Evolutionary conservation across 2,329 filamentous ascomycete genomes (phyloP).

Genomic region (Alternaria consortialis): DNA sequence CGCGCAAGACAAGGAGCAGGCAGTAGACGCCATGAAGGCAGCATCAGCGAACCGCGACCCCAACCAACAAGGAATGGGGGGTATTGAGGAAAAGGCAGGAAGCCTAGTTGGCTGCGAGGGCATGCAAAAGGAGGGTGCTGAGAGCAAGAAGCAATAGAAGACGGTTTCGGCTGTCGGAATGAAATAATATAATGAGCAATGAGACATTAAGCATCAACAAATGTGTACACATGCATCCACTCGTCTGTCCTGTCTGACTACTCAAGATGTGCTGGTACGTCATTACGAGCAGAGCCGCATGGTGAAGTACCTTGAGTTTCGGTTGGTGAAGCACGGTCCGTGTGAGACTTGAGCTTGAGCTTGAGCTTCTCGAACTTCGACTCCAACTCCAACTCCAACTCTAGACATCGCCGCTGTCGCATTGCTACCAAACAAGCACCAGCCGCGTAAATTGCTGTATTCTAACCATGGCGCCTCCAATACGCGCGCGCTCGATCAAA

Average conservation of each 20-base stretch:
- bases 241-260: not conserved
- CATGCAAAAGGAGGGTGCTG: constrained; percentile 63
- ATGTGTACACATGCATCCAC: not conserved
- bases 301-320: not conserved
- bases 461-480: constrained; percentile 48
- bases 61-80: constrained; percentile 65
- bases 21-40: constrained; percentile 69
- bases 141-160: constrained; percentile 36
- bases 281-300: not conserved
- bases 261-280: not conserved
- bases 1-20: constrained; percentile 70
- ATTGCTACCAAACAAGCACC: not conserved
- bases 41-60: constrained; percentile 66
- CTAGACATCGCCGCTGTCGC: not conserved
- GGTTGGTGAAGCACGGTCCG: constrained; percentile 11
- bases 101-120: constrained; percentile 72
- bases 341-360: constrained; percentile 9
- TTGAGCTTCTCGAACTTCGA: not conserved
- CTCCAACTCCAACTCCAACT: not conserved
- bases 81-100: constrained; percentile 71
- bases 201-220: not conserved
- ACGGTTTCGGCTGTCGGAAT: not conserved
- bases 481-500: constrained; percentile 65
- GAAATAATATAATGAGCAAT: not conserved
- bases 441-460: not conserved